phyloP scores from a whole-genome alignment of 1,284 basidiomycete genomes.

The Phellopilus nigrolimitatus region DNA sequence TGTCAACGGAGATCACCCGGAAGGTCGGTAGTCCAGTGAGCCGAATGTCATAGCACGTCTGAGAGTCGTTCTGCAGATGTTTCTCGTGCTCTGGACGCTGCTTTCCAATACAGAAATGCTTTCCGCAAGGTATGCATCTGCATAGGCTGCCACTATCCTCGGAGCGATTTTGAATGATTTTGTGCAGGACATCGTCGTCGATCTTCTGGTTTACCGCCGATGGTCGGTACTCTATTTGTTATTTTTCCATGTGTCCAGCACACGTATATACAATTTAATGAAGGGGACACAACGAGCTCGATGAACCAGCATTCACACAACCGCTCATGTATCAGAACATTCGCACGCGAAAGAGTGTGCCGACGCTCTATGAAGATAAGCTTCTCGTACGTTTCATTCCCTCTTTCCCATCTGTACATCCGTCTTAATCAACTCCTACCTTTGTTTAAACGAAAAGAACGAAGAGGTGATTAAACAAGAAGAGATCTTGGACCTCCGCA shows the following conservation, averaged over 20 bases:
- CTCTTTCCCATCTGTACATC: not conserved
- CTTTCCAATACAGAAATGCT: slow-evolving; percentile 78
- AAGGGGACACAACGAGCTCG: slow-evolving; percentile 88
- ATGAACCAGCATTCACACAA: slow-evolving; percentile 87
- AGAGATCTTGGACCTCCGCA: slow-evolving; percentile 47
- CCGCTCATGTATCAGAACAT: slow-evolving; percentile 88
- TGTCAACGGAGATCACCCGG: slow-evolving; percentile 87
- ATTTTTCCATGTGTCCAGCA: not conserved
- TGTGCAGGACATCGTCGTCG: slow-evolving; percentile 73
- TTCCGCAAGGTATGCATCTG: slow-evolving; percentile 65
- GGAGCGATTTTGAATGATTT: too few relatives aligned
- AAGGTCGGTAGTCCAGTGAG: slow-evolving; percentile 54
- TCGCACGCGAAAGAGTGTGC: slow-evolving; percentile 69
- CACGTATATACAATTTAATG: not conserved
- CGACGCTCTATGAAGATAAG: slow-evolving; percentile 75
- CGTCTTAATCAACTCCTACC: not conserved
- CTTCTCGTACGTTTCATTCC: slow-evolving; percentile 50
- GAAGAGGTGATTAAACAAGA: slow-evolving; percentile 51
- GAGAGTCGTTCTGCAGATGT: slow-evolving; percentile 50
- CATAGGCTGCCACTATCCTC: too few relatives aligned
- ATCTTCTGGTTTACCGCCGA: slow-evolving; percentile 82
- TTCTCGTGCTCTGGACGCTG: slow-evolving; percentile 70
- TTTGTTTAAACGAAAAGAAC: slow-evolving; percentile 8
- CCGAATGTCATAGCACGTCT: not conserved
- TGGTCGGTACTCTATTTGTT: slow-evolving; percentile 44